phyloP scores from a whole-genome alignment of 768 basidiomycete species.

The Lyophyllum semitale region DNA sequence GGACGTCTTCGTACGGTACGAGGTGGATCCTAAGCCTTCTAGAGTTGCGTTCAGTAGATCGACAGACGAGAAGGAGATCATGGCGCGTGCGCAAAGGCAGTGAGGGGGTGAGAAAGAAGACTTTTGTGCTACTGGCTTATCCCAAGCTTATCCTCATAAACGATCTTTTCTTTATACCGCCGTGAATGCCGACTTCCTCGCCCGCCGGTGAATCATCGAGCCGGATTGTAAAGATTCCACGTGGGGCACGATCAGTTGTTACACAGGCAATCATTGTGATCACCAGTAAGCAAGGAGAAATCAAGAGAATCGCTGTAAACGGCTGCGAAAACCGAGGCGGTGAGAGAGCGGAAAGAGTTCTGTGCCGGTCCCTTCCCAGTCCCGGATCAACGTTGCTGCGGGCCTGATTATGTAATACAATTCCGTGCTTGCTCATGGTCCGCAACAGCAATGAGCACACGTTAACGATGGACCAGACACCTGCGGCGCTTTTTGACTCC shows the following conservation, averaged over 20 bases:
- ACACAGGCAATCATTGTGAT: no score
- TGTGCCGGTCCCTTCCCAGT: no score
- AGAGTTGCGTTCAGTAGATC: conserved; percentile 8
- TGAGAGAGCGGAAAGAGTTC: not conserved
- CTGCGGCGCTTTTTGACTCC: conserved; percentile 69
- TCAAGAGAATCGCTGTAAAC: not conserved
- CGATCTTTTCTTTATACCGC: no score
- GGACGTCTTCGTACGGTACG: conserved; percentile 9
- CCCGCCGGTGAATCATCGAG: no score
- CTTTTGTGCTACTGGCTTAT: no score
- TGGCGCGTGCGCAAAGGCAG: not conserved
- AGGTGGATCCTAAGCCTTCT: not conserved
- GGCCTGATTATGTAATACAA: not conserved
- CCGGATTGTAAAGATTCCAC: no score
- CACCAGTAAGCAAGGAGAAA: no score
- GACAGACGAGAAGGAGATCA: conserved; percentile 1
- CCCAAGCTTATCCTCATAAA: no score
- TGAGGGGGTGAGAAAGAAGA: not conserved
- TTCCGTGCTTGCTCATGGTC: not conserved
- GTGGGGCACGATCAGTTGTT: no score
- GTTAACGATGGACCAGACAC: conserved; percentile 66
- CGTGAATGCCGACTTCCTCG: no score
- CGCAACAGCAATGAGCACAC: conserved; percentile 1
- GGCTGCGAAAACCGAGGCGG: not conserved
- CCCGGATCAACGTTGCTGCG: not conserved